Evolutionary conservation across 1,284 basidiomycete species (phyloP), one percentile per base, ranked within the genome.

Genomic region (Hypsizygus ulmarius): DNA sequence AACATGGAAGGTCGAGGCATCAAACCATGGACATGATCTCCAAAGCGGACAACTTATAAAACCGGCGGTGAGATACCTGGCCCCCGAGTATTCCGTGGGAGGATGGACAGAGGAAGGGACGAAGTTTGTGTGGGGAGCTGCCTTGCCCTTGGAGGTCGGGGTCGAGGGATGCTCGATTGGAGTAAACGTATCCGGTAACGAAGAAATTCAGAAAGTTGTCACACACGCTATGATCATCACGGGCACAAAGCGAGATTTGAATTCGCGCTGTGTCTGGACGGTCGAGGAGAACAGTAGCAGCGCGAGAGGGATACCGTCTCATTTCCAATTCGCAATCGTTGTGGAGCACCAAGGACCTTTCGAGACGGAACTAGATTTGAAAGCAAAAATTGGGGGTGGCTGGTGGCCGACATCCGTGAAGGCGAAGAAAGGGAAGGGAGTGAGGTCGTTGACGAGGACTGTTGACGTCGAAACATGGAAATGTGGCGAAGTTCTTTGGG

Each of bases 311-410:
- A 42, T 47, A 6, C 46, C 46, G 21, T 42, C 46, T 12, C 46
- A 47, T 14, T 47, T 42, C 32, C 39, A 47, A 10, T 19, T 47
- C 10, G 46, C 46, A 18, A 34, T 42, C 11, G 46, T 47, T 4
- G 39, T 47, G 1, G 33, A 47, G 27, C 46, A 47, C 18, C 35
- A 25, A 11, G 45, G 45, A 9, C 45, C 38, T 21, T 47, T 47
- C 21, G 16, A 27, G 19, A 41, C 39, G 7, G 33, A 47, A 27
- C 14, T 47, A 15, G 39, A 47, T 14, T 11, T 47, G 8, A 42
- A 42, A 29, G 46, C 39, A 6, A 33, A 42, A 29, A 12, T 47
- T 27, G 45, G 46, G 29, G 46, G 46, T 9, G 39, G 46, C 8
- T 7, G 36, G 30, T 41, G 30, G 32, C 30, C 30, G 5, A 33